A percentile compares a stretch with the other conserved stretches of the same genome.
phyloP scores from a whole-genome alignment of 352 stramenopile species.

The Globisporangium paddicum region DNA sequence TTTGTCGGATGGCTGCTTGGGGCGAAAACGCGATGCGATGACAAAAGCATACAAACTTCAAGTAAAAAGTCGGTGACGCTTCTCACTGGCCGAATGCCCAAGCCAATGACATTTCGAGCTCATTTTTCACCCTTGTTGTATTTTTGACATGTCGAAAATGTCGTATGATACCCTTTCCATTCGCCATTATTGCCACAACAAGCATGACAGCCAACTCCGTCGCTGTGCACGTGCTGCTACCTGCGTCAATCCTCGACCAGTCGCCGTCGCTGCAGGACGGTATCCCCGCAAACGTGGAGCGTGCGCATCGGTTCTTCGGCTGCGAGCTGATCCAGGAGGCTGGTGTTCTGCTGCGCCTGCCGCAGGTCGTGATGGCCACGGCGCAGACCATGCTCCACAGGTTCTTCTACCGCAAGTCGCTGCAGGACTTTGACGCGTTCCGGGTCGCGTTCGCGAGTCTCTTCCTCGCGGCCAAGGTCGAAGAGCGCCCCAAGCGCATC shows the following conservation, averaged over 20 bases:
- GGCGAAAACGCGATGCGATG: not conserved
- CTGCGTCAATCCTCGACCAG: slow-evolving; percentile 24
- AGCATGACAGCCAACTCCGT: too few relatives aligned
- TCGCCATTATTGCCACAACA: too few relatives aligned
- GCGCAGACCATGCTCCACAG: slow-evolving; percentile 89
- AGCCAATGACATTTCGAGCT: slow-evolving; percentile 4
- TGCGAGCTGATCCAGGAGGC: slow-evolving; percentile 91
- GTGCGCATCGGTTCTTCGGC: slow-evolving; percentile 75
- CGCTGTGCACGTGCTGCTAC: slow-evolving; percentile 43
- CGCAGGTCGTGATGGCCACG: slow-evolving; percentile 88
- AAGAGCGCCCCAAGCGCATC: slow-evolving; percentile 81
- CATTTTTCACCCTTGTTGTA: too few relatives aligned
- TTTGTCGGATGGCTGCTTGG: not conserved
- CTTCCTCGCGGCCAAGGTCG: slow-evolving; percentile 88
- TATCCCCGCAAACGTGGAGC: slow-evolving; percentile 26
- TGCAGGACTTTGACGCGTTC: slow-evolving; percentile 87
- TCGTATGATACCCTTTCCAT: too few relatives aligned
- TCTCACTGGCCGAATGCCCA: slow-evolving; percentile 4
- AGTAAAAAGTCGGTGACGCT: not conserved
- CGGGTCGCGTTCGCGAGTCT: slow-evolving; percentile 84
- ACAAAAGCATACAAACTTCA: not conserved
- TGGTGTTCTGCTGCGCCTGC: slow-evolving; percentile 77
- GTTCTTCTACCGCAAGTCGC: slow-evolving; percentile 87
- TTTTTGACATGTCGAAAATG: too few relatives aligned
- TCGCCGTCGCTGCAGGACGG: slow-evolving; percentile 57